These are phyloP conservation scores for Paraphaeosphaeria sporulosa DNA, from an alignment of 2,329 filamentous ascomycete genomes.

Conservation along the genomic window DNA sequence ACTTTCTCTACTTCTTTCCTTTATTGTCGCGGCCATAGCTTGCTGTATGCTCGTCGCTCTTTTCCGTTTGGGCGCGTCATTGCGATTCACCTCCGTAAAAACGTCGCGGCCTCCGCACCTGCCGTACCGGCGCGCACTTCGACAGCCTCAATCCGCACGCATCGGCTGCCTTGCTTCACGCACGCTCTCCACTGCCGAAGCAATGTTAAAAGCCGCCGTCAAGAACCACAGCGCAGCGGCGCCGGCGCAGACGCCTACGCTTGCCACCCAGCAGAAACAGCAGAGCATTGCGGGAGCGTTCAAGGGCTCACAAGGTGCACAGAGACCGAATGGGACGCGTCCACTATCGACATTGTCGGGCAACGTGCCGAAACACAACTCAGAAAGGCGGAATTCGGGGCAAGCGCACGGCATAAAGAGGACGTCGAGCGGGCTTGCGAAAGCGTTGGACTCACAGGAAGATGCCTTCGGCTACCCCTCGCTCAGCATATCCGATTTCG, in stretches of 20 bases:
- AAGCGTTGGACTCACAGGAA: constrained; percentile 50
- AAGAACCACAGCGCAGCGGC: constrained; percentile 48
- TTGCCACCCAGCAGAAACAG: constrained; percentile 29
- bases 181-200: constrained; percentile 23
- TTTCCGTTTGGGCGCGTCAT: constrained; percentile 40
- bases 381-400: constrained; percentile 19
- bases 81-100: constrained; percentile 39
- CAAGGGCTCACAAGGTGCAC: constrained; percentile 46
- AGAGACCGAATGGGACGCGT: constrained; percentile 38
- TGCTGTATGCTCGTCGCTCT: constrained; percentile 50
- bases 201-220: constrained; percentile 53
- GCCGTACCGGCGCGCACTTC: constrained; percentile 24
- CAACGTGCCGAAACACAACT: constrained; percentile 44
- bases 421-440: constrained; percentile 56
- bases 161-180: constrained; percentile 28
- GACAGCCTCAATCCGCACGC: constrained; percentile 17
- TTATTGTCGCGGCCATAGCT: constrained; percentile 33
- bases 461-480: constrained; percentile 40
- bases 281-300: constrained; percentile 50
- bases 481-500: constrained; percentile 33
- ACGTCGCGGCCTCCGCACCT: constrained; percentile 30
- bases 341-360: constrained; percentile 37
- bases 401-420: constrained; percentile 52
- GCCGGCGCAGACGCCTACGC: constrained; percentile 32
- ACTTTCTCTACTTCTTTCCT: constrained; percentile 31